Conservation (phyloP, 2,329 filamentous ascomycete genomes). For the Beauveria caledonica region DNA sequence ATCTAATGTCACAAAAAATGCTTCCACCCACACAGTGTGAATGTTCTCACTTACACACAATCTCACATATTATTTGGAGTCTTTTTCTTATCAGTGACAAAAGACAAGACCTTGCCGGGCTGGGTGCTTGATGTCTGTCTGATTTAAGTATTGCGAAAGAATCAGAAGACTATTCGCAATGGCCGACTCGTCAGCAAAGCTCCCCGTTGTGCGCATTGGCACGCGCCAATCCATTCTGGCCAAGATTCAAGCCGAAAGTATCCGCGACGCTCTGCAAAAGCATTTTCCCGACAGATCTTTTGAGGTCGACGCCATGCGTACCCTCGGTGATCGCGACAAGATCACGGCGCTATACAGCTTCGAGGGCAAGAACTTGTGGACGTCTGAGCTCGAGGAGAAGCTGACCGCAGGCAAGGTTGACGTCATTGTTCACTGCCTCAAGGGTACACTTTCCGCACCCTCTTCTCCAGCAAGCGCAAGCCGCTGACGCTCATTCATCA, state of each 20-base stretch:
- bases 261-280: slow-evolving; percentile 58
- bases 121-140: no score
- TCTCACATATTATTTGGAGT: no score
- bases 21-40: no score
- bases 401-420: slow-evolving; percentile 65
- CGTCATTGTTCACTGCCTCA: slow-evolving; percentile 84
- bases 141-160: not conserved
- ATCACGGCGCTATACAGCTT: slow-evolving; percentile 82
- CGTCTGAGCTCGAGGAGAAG: slow-evolving; percentile 81
- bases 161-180: slow-evolving; percentile 13
- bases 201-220: slow-evolving; percentile 61
- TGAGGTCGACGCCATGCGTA: slow-evolving; percentile 71
- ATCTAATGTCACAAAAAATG: no score
- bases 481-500: slow-evolving; percentile 16
- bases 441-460: slow-evolving; percentile 29
- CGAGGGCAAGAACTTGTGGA: slow-evolving; percentile 91
- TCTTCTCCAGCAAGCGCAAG: not conserved
- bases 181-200: slow-evolving; percentile 17
- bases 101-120: no score
- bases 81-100: no score
- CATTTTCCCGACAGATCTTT: slow-evolving; percentile 63
- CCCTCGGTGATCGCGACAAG: slow-evolving; percentile 85
- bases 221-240: slow-evolving; percentile 83
- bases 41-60: no score
- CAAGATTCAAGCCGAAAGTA: slow-evolving; percentile 71